Evolutionary conservation across 1,284 basidiomycete genomes (phyloP).

Genomic region (Abortiporus biennis): DNA sequence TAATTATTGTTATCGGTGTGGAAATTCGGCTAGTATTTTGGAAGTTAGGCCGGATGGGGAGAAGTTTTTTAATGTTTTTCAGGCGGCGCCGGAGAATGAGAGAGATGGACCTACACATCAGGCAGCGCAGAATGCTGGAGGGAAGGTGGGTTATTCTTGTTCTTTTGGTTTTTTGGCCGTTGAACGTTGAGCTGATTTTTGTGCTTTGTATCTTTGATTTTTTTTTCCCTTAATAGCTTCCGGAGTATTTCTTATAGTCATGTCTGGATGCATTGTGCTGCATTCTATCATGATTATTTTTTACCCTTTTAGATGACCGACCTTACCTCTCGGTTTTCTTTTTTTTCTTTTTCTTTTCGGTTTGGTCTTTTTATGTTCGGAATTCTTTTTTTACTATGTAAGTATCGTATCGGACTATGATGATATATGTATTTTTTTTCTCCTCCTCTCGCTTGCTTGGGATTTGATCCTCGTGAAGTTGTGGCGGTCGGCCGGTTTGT

Average conservation of each 20-base stretch:
- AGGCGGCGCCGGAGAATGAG: slow-evolving; percentile 98
- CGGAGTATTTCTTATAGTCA: slow-evolving; percentile 20
- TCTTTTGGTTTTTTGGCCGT: not conserved
- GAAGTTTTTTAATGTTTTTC: slow-evolving; percentile 97
- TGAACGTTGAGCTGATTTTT: not conserved
- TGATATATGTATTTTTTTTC: no score
- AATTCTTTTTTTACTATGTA: no score
- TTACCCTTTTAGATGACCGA: no score
- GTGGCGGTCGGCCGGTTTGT: no score
- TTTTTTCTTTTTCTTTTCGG: no score
- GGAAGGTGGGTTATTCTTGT: slow-evolving; percentile 51
- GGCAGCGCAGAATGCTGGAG: slow-evolving; percentile 58
- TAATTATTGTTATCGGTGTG: slow-evolving; percentile 98
- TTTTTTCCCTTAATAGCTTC: slow-evolving; percentile 9
- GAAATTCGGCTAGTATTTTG: slow-evolving; percentile 94
- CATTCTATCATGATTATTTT: no score
- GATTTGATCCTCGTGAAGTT: no score
- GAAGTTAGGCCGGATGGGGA: slow-evolving; percentile 89
- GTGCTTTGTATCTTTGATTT: not conserved
- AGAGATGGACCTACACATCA: slow-evolving; percentile 76
- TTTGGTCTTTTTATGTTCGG: no score
- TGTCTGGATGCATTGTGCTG: no score
- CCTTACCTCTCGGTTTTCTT: no score
- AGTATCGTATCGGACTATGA: no score
- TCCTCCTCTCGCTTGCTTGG: no score